Evolutionary conservation across 1,139 yeast species (phyloP).

Genomic region (Wickerhamomyces sp.): DNA sequence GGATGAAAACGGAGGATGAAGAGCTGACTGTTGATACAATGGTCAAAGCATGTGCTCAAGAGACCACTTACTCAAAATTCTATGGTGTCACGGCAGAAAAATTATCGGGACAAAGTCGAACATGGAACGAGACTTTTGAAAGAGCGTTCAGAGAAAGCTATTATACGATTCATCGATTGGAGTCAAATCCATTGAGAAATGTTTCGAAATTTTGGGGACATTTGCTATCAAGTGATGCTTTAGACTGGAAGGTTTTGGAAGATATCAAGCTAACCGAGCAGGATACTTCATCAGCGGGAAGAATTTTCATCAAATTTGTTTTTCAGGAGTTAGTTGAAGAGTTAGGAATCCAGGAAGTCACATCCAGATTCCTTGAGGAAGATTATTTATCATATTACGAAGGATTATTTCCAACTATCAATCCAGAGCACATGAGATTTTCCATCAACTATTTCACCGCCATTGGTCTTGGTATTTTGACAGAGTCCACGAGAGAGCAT

Average conservation of each 20-base stretch:
- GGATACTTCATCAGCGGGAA: constrained; percentile 71
- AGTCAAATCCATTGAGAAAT: constrained; percentile 70
- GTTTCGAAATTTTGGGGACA: constrained; percentile 88
- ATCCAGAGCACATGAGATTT: constrained; percentile 63
- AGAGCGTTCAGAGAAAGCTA: constrained; percentile 54
- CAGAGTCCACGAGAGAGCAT: constrained; percentile 72
- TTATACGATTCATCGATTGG: constrained; percentile 56
- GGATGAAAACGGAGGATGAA: constrained; percentile 34
- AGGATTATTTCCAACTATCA: constrained; percentile 39
- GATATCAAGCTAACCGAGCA: constrained; percentile 58
- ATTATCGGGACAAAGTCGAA: constrained; percentile 41
- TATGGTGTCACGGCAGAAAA: constrained; percentile 78
- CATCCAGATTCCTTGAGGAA: constrained; percentile 40
- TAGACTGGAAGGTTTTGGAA: constrained; percentile 58
- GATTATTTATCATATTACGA: constrained; percentile 42
- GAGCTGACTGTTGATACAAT: constrained; percentile 65
- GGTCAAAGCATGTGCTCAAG: constrained; percentile 81
- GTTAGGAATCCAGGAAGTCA: constrained; percentile 52
- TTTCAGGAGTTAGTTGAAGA: constrained; percentile 81
- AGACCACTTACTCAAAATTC: constrained; percentile 79
- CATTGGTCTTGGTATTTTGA: constrained; percentile 78
- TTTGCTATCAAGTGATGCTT: constrained; percentile 62
- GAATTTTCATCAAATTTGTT: constrained; percentile 77
- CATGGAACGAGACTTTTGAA: constrained; percentile 56
- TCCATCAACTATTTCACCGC: constrained; percentile 92